A percentile compares a stretch with the other conserved stretches of the same genome.
These are phyloP conservation scores for Colletotrichum tropicale DNA, from an alignment of 2,329 filamentous ascomycete genomes.

Conservation along the genomic window DNA sequence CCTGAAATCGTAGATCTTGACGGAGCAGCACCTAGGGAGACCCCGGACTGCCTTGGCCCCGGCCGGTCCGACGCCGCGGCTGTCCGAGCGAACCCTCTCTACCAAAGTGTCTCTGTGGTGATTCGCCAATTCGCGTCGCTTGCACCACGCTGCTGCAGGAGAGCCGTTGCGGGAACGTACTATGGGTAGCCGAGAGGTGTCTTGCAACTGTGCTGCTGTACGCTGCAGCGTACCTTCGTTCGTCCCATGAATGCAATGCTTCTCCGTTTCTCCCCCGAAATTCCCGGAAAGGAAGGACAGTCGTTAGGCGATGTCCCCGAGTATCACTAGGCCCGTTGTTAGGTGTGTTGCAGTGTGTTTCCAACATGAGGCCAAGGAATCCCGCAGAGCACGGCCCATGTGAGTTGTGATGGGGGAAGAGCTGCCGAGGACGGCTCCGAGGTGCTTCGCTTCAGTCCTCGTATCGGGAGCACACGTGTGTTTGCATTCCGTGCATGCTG, in stretches of 20 bases:
- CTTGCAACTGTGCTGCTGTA: neutral
- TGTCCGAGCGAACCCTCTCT: constrained; percentile 1
- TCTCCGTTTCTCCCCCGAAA: neutral
- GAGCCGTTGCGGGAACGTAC: neutral
- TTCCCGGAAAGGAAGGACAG: neutral
- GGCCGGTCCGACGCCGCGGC: constrained; percentile 5
- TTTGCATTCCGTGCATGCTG: neutral
- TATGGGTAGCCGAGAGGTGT: neutral
- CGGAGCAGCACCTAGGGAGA: neutral
- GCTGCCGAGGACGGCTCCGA: neutral
- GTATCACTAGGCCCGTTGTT: neutral
- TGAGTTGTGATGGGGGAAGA: neutral
- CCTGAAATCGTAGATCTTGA: neutral
- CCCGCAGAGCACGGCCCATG: neutral
- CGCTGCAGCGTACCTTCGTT: neutral
- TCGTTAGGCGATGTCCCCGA: neutral
- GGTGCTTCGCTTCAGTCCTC: neutral
- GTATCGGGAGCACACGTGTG: neutral
- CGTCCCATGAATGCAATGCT: neutral
- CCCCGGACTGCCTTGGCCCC: neutral
- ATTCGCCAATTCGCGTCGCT: constrained; percentile 5
- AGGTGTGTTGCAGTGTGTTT: neutral
- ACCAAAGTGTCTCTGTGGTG: neutral
- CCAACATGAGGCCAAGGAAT: constrained; percentile 8
- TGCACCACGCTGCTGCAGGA: neutral